phyloP scores from a whole-genome alignment of 2,329 filamentous ascomycete species.

The Penicillium sp. region DNA sequence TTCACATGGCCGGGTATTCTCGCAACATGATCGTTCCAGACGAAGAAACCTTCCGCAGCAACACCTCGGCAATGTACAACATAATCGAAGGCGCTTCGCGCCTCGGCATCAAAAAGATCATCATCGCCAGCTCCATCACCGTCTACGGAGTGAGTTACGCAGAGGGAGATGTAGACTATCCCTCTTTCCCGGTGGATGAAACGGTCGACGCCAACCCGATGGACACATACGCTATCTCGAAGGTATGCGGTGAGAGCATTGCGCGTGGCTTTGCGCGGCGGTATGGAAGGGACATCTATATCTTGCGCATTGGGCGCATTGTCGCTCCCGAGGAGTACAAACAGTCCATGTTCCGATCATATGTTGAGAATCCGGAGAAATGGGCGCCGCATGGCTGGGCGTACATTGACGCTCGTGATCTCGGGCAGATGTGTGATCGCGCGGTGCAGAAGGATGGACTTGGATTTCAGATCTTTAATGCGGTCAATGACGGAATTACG shows the following conservation, averaged over 20 bases:
- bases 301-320: slow-evolving; percentile 59
- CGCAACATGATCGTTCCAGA: slow-evolving; percentile 62
- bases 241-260: slow-evolving; percentile 57
- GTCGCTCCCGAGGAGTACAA: slow-evolving; percentile 61
- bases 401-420: slow-evolving; percentile 61
- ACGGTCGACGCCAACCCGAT: slow-evolving; percentile 58
- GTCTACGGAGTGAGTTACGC: slow-evolving; percentile 62
- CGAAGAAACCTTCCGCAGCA: slow-evolving; percentile 57
- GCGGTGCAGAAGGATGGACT: slow-evolving; percentile 53
- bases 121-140: slow-evolving; percentile 59
- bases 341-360: slow-evolving; percentile 48
- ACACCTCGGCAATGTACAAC: slow-evolving; percentile 58
- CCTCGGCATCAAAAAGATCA: slow-evolving; percentile 59
- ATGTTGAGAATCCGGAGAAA: slow-evolving; percentile 49
- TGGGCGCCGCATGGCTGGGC: slow-evolving; percentile 60
- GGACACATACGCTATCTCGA: slow-evolving; percentile 61
- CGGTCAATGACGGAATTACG: slow-evolving; percentile 61
- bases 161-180: slow-evolving; percentile 56
- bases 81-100: slow-evolving; percentile 62
- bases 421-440: slow-evolving; percentile 60
- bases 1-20: slow-evolving; percentile 60
- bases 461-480: slow-evolving; percentile 64
- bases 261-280: slow-evolving; percentile 56
- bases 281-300: slow-evolving; percentile 58
- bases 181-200: slow-evolving; percentile 59